Conservation (phyloP, 2,329 filamentous ascomycete genomes). For the Achaetomium macrosporum region DNA sequence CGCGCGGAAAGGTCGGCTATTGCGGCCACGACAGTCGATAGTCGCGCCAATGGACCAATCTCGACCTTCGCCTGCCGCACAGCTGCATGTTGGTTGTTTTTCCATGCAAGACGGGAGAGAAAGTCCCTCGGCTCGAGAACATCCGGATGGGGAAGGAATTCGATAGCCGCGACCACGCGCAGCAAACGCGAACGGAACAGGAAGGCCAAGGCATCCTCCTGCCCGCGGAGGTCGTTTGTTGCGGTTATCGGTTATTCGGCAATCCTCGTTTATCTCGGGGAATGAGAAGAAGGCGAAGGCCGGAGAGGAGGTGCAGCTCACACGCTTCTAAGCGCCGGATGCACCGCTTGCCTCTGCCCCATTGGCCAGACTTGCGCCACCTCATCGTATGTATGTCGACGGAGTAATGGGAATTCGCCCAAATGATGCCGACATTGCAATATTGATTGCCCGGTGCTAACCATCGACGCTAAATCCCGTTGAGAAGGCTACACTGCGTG, state of each 20-base stretch:
- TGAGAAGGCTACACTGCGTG: conserved; percentile 2
- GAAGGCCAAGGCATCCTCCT: neutral
- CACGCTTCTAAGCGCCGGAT: conserved; percentile 25
- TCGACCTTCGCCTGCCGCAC: conserved; percentile 8
- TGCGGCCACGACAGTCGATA: conserved; percentile 1
- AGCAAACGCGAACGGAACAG: neutral
- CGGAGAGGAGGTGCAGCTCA: conserved; percentile 13
- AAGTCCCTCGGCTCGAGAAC: neutral
- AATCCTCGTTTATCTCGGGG: conserved; percentile 1
- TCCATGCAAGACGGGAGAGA: neutral
- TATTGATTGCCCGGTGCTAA: conserved; percentile 16
- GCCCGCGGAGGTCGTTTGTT: conserved; percentile 1
- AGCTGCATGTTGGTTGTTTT: conserved; percentile 6
- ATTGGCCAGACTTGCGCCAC: conserved; percentile 25
- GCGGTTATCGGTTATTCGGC: conserved; percentile 14
- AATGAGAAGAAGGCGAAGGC: conserved; percentile 6
- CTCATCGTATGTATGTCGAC: neutral
- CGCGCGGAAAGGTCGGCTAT: conserved; percentile 13
- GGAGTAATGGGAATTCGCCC: conserved; percentile 9
- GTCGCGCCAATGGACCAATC: conserved; percentile 20
- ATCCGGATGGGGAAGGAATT: conserved; percentile 2
- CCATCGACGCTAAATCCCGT: neutral
- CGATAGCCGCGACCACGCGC: neutral
- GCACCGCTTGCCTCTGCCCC: neutral
- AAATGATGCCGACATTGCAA: conserved; percentile 16